Evolutionary conservation across 2,329 filamentous ascomycete species (phyloP).

Genomic region (Cadophora sp.): DNA sequence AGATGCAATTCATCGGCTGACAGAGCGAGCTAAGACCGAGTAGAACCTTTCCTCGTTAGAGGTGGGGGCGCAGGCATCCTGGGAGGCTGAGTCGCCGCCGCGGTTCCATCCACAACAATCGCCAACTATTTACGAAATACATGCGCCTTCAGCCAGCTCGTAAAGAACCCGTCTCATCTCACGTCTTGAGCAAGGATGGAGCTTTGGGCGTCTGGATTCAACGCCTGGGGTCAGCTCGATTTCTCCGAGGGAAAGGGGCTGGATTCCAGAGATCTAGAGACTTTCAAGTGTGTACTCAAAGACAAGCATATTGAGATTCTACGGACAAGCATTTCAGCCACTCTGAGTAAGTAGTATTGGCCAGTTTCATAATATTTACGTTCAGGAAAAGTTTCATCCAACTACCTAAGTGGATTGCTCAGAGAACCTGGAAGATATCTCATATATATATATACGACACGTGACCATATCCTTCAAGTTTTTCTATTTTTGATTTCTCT

Average conservation of each 20-base stretch:
- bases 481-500: background rate
- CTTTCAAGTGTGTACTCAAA: constrained; percentile 53
- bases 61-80: constrained; percentile 2
- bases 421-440: too few relatives aligned
- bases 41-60: background rate
- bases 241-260: constrained; percentile 44
- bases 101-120: constrained; percentile 4
- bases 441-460: too few relatives aligned
- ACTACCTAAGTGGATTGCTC: background rate
- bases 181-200: constrained; percentile 47
- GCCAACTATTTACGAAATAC: constrained; percentile 2
- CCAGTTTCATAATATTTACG: background rate
- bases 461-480: background rate
- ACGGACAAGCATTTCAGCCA: constrained; percentile 52
- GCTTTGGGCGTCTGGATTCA: constrained; percentile 62
- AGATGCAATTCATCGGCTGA: constrained; percentile 4
- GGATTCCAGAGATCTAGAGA: constrained; percentile 54
- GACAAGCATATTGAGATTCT: constrained; percentile 48
- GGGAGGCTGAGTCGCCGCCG: constrained; percentile 26
- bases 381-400: background rate
- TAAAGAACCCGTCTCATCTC: background rate
- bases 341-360: constrained; percentile 51
- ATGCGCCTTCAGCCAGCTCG: constrained; percentile 3
- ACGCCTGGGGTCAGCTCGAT: constrained; percentile 62
- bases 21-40: constrained; percentile 6